These are phyloP conservation scores for Stephania japonica DNA, from an alignment of 164 flowering plant species.

Conservation along the genomic window DNA sequence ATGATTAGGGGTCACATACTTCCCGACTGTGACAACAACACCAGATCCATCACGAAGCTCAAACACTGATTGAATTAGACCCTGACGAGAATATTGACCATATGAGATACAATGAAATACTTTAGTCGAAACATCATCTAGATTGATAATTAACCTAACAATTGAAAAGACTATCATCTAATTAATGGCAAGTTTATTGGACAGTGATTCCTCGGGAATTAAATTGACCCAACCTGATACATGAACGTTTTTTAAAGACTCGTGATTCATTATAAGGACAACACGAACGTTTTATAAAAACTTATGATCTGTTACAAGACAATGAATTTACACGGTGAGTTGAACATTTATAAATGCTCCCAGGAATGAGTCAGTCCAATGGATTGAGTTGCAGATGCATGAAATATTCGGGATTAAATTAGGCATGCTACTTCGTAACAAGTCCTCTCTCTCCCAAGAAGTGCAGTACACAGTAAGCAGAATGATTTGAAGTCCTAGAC, in stretches of 20 bases:
- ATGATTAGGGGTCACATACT: constrained; percentile 86
- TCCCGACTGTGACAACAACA: constrained; percentile 87
- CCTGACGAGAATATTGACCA: constrained; percentile 33
- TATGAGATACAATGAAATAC: neutral
- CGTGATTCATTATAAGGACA: no score
- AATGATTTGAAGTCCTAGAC: neutral
- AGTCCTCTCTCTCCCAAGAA: neutral
- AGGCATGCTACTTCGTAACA: neutral
- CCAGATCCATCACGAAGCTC: constrained; percentile 97
- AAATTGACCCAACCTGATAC: neutral
- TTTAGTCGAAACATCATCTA: neutral
- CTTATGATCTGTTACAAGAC: neutral
- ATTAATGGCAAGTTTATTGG: neutral
- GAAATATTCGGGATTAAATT: neutral
- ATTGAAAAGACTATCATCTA: no score
- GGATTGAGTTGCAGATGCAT: neutral
- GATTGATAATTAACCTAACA: neutral
- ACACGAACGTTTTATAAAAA: neutral
- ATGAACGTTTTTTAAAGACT: neutral
- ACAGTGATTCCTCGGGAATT: neutral
- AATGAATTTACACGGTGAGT: neutral
- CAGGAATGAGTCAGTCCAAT: neutral
- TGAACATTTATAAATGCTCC: neutral
- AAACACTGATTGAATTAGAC: constrained; percentile 88
- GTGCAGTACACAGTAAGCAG: neutral